A percentile compares a stretch with the other conserved stretches of the same genome.
Evolutionary conservation across 139 green algal genomes (phyloP).

Genomic region (Chlamydomonas eustigma): DNA sequence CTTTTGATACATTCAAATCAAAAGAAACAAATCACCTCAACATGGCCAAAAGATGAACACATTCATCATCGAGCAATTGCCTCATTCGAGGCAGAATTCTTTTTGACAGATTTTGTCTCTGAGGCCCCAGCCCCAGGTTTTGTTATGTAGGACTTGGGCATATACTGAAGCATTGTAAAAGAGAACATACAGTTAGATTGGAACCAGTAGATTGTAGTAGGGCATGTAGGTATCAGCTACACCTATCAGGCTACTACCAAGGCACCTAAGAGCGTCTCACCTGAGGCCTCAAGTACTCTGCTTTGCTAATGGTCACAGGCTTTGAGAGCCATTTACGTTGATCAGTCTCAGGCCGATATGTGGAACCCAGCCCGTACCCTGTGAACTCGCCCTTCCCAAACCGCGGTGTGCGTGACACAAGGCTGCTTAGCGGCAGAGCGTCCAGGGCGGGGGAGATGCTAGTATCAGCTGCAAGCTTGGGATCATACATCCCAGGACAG

Average conservation of each 20-base stretch:
- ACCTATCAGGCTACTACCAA: too few species aligned
- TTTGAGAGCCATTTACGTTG: slow-evolving; percentile 2
- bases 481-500: slow-evolving; percentile 24
- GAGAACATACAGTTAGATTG: too few species aligned
- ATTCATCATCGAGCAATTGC: too few species aligned
- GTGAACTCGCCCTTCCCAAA: neutral
- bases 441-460: slow-evolving; percentile 20
- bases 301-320: slow-evolving; percentile 20
- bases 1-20: too few species aligned
- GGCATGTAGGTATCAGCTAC: too few species aligned
- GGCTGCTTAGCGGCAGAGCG: slow-evolving; percentile 21
- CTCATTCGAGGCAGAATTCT: too few species aligned
- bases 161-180: neutral
- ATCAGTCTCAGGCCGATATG: slow-evolving; percentile 8
- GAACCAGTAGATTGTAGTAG: too few species aligned
- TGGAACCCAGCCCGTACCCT: slow-evolving; percentile 1
- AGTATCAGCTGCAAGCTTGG: slow-evolving; percentile 3
- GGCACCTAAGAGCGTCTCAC: too few species aligned
- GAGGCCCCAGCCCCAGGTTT: too few species aligned
- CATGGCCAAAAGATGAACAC: too few species aligned
- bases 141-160: neutral
- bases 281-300: slow-evolving; percentile 30
- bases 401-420: neutral
- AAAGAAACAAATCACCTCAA: too few species aligned
- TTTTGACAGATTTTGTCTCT: too few species aligned